Base-by-base conservation (phyloP, 1,139 yeast genomes). In the Eremothecium gossypii region DNA sequence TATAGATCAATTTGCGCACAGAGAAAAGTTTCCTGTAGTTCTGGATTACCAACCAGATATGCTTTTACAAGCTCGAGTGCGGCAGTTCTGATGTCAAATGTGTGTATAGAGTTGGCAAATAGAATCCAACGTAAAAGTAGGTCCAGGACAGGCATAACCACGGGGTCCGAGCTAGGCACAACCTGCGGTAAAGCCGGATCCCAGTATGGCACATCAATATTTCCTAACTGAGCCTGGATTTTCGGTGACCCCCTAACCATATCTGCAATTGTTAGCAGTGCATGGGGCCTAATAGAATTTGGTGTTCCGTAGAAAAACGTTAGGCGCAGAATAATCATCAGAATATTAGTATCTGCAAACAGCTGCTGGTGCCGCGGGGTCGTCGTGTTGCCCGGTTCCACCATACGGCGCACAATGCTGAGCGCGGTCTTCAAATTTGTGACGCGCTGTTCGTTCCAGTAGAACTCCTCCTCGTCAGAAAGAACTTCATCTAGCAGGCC, bases 131-230 rank as follows among this genome's bases (percentile, higher is more conserved):
- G 81, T 31, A 89, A 60, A 41, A 91, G 67, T 0, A 94, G 87
- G 31, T 74, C 70, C 0, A 84, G 71, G 0, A 84, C 94, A 0
- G 96, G 93, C 8, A 66, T 55, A 11, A 53, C 41, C 7, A 35
- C 30, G 4, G 29, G n/a, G 2, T 54, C 55, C 12, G 55, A 60
- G 34, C 52, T 45, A 20, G 51, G 53, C 1, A 49, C 36, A n/a
- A 51, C 37, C 41, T 52, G 33, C 27, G 43, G 33, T 46, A 82
- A 62, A n/a, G 85, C 73, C 7, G 96, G 87, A 57, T 87, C 96
- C 46, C 87, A 68, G 55, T 80, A 85, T 0, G 98, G 98, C 5
- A 91, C 96, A 59, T 91, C 97, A 17, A 89, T 79, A 44, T 77
- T 78, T 3, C 87, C 72, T 54, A 91, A 81, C 48, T 77, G 77